phyloP scores from a whole-genome alignment of 176 grass and related monocot species.

The Eleusine coracana region DNA sequence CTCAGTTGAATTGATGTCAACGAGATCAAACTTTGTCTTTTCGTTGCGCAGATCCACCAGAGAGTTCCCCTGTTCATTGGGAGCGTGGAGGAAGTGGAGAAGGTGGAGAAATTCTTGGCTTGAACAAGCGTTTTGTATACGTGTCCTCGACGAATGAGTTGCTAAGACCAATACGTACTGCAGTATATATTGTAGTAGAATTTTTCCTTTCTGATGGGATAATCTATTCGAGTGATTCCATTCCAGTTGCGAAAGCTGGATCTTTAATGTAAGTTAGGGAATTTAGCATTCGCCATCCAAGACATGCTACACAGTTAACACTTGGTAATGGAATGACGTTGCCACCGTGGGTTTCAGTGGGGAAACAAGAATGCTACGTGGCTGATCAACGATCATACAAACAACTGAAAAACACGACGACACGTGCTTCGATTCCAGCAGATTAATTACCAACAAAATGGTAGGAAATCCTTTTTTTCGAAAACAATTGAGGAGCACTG shows the following conservation, averaged over 20 bases:
- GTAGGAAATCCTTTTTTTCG: neutral
- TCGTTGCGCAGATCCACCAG: slow-evolving; percentile 73
- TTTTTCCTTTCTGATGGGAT: slow-evolving; percentile 11
- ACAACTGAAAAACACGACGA: no score
- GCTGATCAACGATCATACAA: no score
- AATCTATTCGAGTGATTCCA: slow-evolving; percentile 19
- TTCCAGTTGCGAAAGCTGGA: neutral
- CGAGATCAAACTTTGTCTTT: neutral
- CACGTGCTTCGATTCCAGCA: neutral
- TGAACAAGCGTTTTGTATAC: slow-evolving; percentile 34
- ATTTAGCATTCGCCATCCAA: neutral
- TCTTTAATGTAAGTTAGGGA: neutral
- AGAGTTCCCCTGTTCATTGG: slow-evolving; percentile 96
- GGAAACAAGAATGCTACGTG: no score
- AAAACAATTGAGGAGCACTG: no score
- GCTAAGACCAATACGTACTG: neutral
- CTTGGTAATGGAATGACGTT: neutral
- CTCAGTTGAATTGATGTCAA: neutral
- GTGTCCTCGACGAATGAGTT: neutral
- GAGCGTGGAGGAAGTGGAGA: slow-evolving; percentile 94
- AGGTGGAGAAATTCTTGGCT: slow-evolving; percentile 86
- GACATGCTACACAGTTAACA: no score
- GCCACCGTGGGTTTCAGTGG: neutral
- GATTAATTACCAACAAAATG: neutral
- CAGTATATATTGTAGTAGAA: slow-evolving; percentile 25